phyloP scores from a whole-genome alignment of 2,329 filamentous ascomycete species.

The Pleoardoris graminearum region DNA sequence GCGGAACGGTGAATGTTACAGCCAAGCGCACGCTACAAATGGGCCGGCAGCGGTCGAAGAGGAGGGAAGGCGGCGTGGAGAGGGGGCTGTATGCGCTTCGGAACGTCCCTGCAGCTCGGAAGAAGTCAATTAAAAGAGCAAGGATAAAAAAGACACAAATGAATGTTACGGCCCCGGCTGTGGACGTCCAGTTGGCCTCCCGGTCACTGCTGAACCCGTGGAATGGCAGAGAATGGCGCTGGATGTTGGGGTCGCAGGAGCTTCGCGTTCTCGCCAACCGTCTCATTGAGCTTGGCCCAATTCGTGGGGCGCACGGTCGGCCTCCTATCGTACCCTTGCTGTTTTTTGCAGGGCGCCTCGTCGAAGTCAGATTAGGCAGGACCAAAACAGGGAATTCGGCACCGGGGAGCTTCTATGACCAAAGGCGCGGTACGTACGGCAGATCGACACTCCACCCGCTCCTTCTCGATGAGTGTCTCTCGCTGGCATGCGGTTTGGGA shows the following conservation, averaged over 20 bases:
- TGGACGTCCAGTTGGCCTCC: slow-evolving; percentile 13
- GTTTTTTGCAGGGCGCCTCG: background rate
- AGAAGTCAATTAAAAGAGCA: slow-evolving; percentile 26
- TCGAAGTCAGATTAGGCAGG: slow-evolving; percentile 4
- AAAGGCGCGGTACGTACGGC: no score
- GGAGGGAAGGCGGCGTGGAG: slow-evolving; percentile 19
- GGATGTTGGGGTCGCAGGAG: slow-evolving; percentile 21
- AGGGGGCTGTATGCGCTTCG: slow-evolving; percentile 34
- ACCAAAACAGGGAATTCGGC: background rate
- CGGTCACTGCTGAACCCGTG: slow-evolving; percentile 1
- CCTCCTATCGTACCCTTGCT: slow-evolving; percentile 10
- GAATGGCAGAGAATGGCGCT: slow-evolving; percentile 22
- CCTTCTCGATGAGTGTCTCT: no score
- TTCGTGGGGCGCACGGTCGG: slow-evolving; percentile 16
- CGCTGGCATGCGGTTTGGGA: no score
- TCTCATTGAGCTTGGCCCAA: slow-evolving; percentile 29
- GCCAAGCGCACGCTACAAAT: slow-evolving; percentile 18
- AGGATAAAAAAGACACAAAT: slow-evolving; percentile 23
- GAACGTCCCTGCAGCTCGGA: slow-evolving; percentile 31
- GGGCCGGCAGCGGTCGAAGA: slow-evolving; percentile 11
- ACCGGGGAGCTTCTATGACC: background rate
- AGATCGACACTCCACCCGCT: no score
- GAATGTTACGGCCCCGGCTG: slow-evolving; percentile 24
- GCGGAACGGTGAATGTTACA: slow-evolving; percentile 9
- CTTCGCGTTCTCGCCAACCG: slow-evolving; percentile 18